Evolutionary conservation across 1,139 yeast species (phyloP).

Genomic region (Nakaseomyces nivariensis): DNA sequence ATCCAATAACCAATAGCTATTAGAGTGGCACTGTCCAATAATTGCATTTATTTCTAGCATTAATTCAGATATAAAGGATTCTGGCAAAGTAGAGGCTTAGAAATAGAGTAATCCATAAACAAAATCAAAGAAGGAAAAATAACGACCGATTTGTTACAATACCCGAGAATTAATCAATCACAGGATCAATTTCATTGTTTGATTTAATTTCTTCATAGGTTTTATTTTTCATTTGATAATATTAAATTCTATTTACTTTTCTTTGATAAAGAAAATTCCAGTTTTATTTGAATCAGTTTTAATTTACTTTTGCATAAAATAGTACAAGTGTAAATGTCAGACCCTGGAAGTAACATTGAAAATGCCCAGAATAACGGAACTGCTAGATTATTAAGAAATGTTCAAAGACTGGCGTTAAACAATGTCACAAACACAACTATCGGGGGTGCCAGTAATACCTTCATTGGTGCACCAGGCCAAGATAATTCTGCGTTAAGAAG

Average conservation of each 20-base stretch:
- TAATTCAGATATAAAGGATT: too few relatives aligned
- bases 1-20: not conserved
- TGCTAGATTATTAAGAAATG: slow-evolving; percentile 19
- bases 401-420: slow-evolving; percentile 26
- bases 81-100: too few relatives aligned
- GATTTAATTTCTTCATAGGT: not conserved
- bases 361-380: slow-evolving; percentile 20
- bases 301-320: not conserved
- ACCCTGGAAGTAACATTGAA: slow-evolving; percentile 7
- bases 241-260: not conserved
- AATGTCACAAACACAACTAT: slow-evolving; percentile 28
- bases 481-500: slow-evolving; percentile 16
- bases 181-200: too few relatives aligned
- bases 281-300: not conserved
- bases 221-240: not conserved
- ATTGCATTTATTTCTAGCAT: not conserved
- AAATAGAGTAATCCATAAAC: too few relatives aligned
- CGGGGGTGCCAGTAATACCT: slow-evolving; percentile 2
- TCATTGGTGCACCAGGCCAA: slow-evolving; percentile 6
- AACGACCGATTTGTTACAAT: not conserved
- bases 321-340: not conserved
- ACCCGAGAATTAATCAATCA: not conserved
- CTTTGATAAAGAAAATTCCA: not conserved
- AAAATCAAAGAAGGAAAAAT: not conserved
- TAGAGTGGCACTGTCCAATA: not conserved